A percentile compares a stretch with the other conserved stretches of the same genome.
phyloP scores from a whole-genome alignment of 2,329 filamentous ascomycete species.

The Ophiosphaerella korrae region DNA sequence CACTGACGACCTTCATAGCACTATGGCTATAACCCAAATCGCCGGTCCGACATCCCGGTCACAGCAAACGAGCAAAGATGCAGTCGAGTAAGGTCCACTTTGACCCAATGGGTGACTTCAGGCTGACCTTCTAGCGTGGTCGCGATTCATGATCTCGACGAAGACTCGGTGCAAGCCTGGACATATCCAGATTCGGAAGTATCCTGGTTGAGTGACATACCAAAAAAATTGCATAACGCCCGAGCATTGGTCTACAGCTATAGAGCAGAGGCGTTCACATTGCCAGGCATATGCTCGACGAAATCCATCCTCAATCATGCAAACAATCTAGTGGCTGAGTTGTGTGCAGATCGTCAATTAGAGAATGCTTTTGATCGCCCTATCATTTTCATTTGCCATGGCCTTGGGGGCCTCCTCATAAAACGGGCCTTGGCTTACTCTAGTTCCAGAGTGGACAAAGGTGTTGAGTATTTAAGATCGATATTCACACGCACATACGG shows the following conservation, averaged over 20 bases:
- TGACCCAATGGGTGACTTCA: background rate
- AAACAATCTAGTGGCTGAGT: conserved; percentile 43
- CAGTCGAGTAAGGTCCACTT: background rate
- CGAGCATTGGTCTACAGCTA: conserved; percentile 36
- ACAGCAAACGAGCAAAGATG: too few species aligned
- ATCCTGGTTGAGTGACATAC: conserved; percentile 42
- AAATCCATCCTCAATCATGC: conserved; percentile 32
- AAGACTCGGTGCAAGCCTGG: conserved; percentile 37
- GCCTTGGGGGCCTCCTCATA: conserved; percentile 72
- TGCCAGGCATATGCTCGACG: conserved; percentile 20
- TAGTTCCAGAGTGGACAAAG: conserved; percentile 62
- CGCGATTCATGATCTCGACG: conserved; percentile 44
- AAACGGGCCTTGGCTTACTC: conserved; percentile 73
- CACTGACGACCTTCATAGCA: background rate
- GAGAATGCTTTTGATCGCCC: conserved; percentile 64
- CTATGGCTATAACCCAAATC: conserved; percentile 7
- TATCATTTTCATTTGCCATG: conserved; percentile 78
- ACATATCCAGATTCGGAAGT: conserved; percentile 31
- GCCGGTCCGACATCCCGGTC: background rate
- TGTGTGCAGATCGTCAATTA: conserved; percentile 46
- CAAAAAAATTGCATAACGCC: conserved; percentile 18
- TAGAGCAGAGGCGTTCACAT: conserved; percentile 24
- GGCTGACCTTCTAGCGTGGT: conserved; percentile 38
- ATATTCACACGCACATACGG: conserved; percentile 76
- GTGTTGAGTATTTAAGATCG: conserved; percentile 68